Evolutionary conservation across 352 stramenopile genomes (phyloP).

Genomic region (Thalassiosira mediterranea): DNA sequence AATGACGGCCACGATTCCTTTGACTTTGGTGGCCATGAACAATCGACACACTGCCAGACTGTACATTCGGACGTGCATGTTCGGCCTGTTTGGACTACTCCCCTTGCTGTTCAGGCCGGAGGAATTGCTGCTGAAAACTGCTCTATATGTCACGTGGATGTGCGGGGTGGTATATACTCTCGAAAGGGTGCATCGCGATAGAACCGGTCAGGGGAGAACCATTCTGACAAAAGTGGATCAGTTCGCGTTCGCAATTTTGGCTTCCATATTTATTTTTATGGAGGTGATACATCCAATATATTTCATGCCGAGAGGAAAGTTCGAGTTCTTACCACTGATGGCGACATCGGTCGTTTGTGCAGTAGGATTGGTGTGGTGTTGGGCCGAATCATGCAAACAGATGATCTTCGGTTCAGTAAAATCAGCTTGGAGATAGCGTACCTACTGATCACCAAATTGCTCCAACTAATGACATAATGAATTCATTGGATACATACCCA

Average conservation of each 20-base stretch:
- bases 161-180: slow-evolving; percentile 32
- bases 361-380: slow-evolving; percentile 67
- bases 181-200: slow-evolving; percentile 13
- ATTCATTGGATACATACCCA: too few species aligned
- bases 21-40: slow-evolving; percentile 59
- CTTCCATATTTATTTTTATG: slow-evolving; percentile 59
- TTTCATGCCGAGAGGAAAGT: slow-evolving; percentile 50
- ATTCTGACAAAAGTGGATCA: slow-evolving; percentile 39
- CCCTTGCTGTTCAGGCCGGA: slow-evolving; percentile 68
- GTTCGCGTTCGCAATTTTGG: slow-evolving; percentile 27
- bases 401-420: too few species aligned
- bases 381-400: slow-evolving; percentile 39
- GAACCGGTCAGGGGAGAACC: background rate
- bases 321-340: slow-evolving; percentile 81
- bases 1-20: slow-evolving; percentile 82
- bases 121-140: slow-evolving; percentile 66
- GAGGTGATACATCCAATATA: slow-evolving; percentile 65
- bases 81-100: slow-evolving; percentile 71
- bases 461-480: too few species aligned
- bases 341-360: slow-evolving; percentile 71
- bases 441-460: too few species aligned
- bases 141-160: slow-evolving; percentile 62
- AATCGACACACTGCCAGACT: slow-evolving; percentile 36
- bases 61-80: slow-evolving; percentile 58
- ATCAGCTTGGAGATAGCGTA: too few species aligned